Base-by-base conservation (phyloP, 1,139 yeast species). In the Zygosaccharomyces sapae region DNA sequence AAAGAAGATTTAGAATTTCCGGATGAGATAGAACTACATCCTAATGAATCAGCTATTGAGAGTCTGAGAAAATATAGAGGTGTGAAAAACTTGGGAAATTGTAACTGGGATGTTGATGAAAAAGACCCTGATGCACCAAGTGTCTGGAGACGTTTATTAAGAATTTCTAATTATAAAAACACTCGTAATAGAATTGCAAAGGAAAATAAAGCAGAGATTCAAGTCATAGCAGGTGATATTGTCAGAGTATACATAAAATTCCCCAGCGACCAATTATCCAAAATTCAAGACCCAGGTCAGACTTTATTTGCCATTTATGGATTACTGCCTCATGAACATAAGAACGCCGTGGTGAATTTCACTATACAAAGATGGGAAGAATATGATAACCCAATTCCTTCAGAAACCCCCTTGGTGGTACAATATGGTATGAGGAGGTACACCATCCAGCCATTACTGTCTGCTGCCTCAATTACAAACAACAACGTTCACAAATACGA, bases 341-440 rank as follows among this genome's bases (percentile, higher is more conserved):
- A 89, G 66, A 76, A 81, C 55, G 85, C 95, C 0, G 85, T 86
- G 35, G 82, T 86, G 50, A 88, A 92, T 68, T 83, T 87, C 61
- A 79, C 92, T 12, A 79, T 89, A 55, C 82, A 83, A 57, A 78
- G 94, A 34, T 89, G 96, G 89, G 94, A 90, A 68, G 95, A 85
- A 54, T 87, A 82, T 59, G 87, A 83, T 43, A 77, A 80, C 49
- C 95, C 98, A 25, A 76, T 92, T 50, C 84, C 90, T 42, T 80
- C 95, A 13, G 84, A 83, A 55, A 95, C 86, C 43, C 70, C 81
- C 16, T 71, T 94, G 54, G 73, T 90, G 48, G 92, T 87, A 12
- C 97, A 92, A 69, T 89, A 89, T 63, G 99, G 98, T 19, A 88
- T 92, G 45, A 81, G 98, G 68, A 79, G 98, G 61, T 82, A 87